These are phyloP conservation scores for Ampelocalamus luodianensis DNA, from an alignment of 176 grass and related monocot species.

Conservation along the genomic window DNA sequence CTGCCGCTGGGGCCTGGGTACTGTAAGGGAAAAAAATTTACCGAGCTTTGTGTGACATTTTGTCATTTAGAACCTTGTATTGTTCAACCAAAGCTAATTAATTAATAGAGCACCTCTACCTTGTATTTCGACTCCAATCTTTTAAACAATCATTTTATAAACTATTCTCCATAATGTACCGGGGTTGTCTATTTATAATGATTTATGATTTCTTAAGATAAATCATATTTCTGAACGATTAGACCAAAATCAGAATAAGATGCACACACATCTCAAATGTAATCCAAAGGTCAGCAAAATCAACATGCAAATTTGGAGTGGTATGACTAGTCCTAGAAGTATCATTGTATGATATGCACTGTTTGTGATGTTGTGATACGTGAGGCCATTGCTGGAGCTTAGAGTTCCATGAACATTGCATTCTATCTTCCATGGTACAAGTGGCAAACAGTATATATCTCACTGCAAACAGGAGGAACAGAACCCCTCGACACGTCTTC, in stretches of 20 bases:
- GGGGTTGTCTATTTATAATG: too few species aligned
- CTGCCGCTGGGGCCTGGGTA: not conserved
- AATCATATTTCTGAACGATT: too few species aligned
- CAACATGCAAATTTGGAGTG: not conserved
- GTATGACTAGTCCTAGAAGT: too few species aligned
- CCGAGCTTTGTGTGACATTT: not conserved
- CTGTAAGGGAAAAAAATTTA: not conserved
- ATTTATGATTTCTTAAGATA: too few species aligned
- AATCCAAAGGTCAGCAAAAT: too few species aligned
- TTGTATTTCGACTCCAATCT: too few species aligned
- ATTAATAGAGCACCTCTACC: not conserved
- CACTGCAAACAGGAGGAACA: not conserved
- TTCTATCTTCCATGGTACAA: not conserved
- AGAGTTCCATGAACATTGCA: not conserved
- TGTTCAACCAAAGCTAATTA: not conserved
- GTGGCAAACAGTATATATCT: not conserved
- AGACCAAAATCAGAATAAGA: too few species aligned
- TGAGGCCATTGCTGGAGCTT: not conserved
- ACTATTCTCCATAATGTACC: too few species aligned
- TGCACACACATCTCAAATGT: too few species aligned
- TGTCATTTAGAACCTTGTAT: slow-evolving; percentile 12
- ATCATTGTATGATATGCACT: not conserved
- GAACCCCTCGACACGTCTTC: not conserved
- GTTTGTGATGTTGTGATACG: not conserved
- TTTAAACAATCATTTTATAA: too few species aligned